These are phyloP conservation scores for Tuber borchii DNA, from an alignment of 495 filamentous ascomycete genomes.

Conservation along the genomic window DNA sequence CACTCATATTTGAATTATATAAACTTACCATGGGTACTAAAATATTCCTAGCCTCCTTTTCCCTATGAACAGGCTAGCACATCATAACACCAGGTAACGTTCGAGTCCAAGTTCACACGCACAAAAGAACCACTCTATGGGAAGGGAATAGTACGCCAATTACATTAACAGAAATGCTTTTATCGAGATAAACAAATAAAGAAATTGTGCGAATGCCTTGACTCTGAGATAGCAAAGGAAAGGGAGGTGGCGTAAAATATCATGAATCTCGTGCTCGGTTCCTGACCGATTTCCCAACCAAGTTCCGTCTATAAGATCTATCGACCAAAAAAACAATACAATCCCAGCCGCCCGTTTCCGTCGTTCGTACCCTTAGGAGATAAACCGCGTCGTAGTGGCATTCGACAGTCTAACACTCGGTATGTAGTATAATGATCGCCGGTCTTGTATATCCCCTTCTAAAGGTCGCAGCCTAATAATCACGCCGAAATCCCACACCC, in stretches of 20 bases:
- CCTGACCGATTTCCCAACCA: neutral
- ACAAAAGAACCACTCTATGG: neutral
- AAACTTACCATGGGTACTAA: neutral
- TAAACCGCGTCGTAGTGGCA: neutral
- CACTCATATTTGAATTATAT: no score
- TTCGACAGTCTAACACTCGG: neutral
- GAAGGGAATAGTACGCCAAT: neutral
- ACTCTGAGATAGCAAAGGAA: neutral
- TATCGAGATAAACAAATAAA: neutral
- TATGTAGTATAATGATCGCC: neutral
- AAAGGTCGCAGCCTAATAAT: neutral
- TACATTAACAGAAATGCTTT: neutral
- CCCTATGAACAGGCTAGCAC: neutral
- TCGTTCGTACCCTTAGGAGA: neutral
- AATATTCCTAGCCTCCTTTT: neutral
- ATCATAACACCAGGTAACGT: neutral
- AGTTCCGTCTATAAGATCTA: neutral
- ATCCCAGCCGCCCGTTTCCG: neutral
- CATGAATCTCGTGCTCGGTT: neutral
- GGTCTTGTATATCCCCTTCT: neutral
- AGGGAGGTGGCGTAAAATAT: neutral
- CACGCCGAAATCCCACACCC: constrained; percentile 1
- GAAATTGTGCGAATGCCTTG: neutral
- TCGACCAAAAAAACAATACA: neutral
- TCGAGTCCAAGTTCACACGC: neutral